Evolutionary conservation across 805 yeast genomes (phyloP), one percentile per base, ranked within the genome.

Genomic region (Candida oleophila): DNA sequence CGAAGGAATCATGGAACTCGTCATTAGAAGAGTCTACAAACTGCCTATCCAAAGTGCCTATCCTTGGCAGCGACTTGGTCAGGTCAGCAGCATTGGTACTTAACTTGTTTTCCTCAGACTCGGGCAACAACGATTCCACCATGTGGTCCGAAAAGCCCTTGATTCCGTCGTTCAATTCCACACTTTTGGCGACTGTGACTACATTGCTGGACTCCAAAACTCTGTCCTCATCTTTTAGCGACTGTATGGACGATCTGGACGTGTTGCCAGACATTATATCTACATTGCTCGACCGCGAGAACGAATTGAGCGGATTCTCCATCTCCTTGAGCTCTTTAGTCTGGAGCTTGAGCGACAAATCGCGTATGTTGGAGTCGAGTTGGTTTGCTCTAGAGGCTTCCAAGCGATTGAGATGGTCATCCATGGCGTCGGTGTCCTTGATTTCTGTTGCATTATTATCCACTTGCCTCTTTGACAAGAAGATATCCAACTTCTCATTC

Each of bases 401-500:
- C 41, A 72, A 59, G 40, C 58, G 55, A 32, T 57, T 58, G 50
- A 72, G 60, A 51, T 72, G 77, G 22, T 55, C 54, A 50, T 69
- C 75, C 48, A 72, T 54, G 5, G 11, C 9, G 30, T 25, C 30
- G 30, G 5, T 25, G 5, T 25, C 30, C 30, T 25, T 25, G 11
- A 25, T 11, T 30, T 65, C 72, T 38, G 53, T 56, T 30, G 36
- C n/a, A 40, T 44, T 28, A 4, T 30, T 15, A 32, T 38, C 28
- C 15, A 45, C 18, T 12, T 49, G 56, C 49, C 41, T 56, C 32
- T 48, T 51, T 25, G 62, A 61, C 14, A 77, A 59, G 38, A 69
- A 73, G 2, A 76, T 62, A 46, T 73, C 76, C 46, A 78, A 60
- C 54, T 73, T 76, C 49, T 77, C 75, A 49, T 73, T 73, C 35